These are phyloP conservation scores for Nicotiana undulata DNA, from an alignment of 257 asterid species.

Conservation along the genomic window DNA sequence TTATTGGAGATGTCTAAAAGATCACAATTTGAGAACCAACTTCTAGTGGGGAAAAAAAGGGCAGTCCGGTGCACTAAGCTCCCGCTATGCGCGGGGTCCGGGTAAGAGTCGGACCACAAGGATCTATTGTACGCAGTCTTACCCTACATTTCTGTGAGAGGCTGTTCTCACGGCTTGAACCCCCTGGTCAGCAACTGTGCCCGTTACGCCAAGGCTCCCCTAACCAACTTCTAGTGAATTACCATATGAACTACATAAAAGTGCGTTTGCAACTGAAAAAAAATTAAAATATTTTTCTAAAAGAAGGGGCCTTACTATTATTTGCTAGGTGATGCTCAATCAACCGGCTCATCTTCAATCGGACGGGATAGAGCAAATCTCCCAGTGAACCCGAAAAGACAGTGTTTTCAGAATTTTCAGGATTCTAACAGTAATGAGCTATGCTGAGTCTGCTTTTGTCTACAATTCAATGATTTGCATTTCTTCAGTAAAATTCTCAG, in stretches of 20 bases:
- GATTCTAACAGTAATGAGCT: not conserved
- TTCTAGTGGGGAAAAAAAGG: no score
- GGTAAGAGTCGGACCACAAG: no score
- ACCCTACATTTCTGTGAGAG: no score
- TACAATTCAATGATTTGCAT: not conserved
- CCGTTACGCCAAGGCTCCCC: no score
- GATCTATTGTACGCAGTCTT: no score
- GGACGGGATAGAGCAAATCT: not conserved
- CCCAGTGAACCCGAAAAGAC: not conserved
- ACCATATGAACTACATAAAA: not conserved
- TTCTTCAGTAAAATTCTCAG: not conserved
- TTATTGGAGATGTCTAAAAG: not conserved
- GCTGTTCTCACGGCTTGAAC: no score
- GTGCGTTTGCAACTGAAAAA: not conserved
- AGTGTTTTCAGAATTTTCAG: not conserved
- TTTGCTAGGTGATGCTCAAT: constrained; percentile 25
- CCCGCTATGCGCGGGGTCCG: no score
- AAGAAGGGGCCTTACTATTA: constrained; percentile 13
- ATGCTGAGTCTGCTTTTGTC: not conserved
- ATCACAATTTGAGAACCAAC: not conserved
- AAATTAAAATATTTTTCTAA: not conserved
- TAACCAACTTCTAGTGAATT: not conserved
- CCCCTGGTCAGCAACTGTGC: no score
- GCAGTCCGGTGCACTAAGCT: no score
- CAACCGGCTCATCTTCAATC: constrained; percentile 34